Evolutionary conservation across 148 eudicot species (phyloP).

Genomic region (Bassia scoparia): DNA sequence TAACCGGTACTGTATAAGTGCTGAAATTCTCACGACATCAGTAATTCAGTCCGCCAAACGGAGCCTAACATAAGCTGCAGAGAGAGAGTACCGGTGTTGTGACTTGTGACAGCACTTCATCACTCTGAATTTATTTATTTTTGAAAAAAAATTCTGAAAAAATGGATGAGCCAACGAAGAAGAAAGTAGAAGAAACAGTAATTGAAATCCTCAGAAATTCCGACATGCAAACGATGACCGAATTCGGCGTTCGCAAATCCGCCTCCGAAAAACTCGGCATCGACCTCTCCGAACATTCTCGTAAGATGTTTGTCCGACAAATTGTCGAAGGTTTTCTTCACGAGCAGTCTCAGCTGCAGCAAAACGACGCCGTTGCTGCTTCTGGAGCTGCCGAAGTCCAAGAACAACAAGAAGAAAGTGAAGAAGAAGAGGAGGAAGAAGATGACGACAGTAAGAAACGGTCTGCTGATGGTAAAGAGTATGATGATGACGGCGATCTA

Average conservation of each 20-base stretch:
- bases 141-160: too few relatives aligned
- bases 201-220: constrained; percentile 51
- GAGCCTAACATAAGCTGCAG: too few relatives aligned
- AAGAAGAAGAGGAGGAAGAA: constrained; percentile 35
- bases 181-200: constrained; percentile 54
- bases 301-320: constrained; percentile 56
- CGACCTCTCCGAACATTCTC: constrained; percentile 60
- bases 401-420: constrained; percentile 29
- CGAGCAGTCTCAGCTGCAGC: constrained; percentile 22
- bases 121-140: too few relatives aligned
- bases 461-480: constrained; percentile 49
- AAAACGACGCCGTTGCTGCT: constrained; percentile 20
- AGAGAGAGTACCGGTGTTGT: too few relatives aligned
- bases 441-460: constrained; percentile 23
- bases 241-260: constrained; percentile 53
- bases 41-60: too few relatives aligned
- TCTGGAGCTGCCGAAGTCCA: constrained; percentile 19
- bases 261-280: constrained; percentile 65
- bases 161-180: constrained; percentile 43
- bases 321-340: constrained; percentile 62
- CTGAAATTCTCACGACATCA: too few relatives aligned
- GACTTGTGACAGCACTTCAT: too few relatives aligned
- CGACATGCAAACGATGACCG: constrained; percentile 71
- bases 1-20: too few relatives aligned
- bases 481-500: constrained; percentile 80